These are phyloP conservation scores for Melampsora larici-populina DNA, from an alignment of 1,284 basidiomycete genomes.

Conservation along the genomic window DNA sequence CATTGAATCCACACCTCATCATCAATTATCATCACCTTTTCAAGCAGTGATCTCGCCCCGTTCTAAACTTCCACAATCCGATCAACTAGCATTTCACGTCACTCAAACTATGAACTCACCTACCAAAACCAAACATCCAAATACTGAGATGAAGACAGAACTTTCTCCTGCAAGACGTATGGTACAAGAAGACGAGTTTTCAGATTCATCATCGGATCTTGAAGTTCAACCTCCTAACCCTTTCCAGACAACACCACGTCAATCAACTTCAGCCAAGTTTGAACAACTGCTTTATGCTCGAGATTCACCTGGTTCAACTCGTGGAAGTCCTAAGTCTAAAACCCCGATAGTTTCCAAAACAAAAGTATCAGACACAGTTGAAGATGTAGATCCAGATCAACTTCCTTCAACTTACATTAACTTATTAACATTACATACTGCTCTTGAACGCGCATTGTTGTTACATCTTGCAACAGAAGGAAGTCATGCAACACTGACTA, in stretches of 20 bases:
- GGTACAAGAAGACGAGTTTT: conserved; percentile 4
- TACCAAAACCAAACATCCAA: background rate
- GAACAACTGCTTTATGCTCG: conserved; percentile 10
- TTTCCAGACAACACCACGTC: background rate
- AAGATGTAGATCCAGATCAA: conserved; percentile 6
- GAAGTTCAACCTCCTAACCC: conserved; percentile 7
- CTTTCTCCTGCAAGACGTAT: background rate
- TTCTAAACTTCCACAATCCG: background rate
- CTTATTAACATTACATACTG: conserved; percentile 21
- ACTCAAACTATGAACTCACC: background rate
- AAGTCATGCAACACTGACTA: background rate
- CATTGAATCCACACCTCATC: background rate
- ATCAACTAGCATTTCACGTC: background rate
- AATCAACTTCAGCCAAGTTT: background rate
- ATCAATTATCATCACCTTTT: background rate
- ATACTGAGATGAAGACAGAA: background rate
- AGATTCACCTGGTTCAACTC: conserved; percentile 2
- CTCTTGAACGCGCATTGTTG: conserved; percentile 24
- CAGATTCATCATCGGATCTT: conserved; percentile 15
- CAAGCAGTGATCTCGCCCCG: background rate
- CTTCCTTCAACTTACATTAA: conserved; percentile 5
- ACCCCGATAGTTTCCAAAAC: background rate
- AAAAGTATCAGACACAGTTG: background rate
- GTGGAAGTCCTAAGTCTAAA: conserved; percentile 2
- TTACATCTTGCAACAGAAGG: conserved; percentile 37